Conservation (phyloP, 2,329 filamentous ascomycete genomes). For the Neospermospora avenae region DNA sequence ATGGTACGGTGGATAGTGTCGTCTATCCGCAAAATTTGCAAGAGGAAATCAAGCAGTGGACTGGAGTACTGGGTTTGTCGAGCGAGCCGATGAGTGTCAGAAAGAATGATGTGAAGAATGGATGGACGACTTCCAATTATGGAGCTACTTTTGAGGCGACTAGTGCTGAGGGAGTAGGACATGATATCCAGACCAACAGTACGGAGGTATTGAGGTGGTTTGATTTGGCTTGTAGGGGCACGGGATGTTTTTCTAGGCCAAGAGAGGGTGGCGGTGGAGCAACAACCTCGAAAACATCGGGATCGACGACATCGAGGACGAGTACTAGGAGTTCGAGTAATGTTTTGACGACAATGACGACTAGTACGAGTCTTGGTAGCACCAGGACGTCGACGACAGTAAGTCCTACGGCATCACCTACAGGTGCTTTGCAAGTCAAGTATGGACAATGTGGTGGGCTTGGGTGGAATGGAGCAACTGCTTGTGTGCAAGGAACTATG, state of each 20-base stretch:
- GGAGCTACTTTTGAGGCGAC: slow-evolving; percentile 12
- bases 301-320: background rate
- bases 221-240: slow-evolving; percentile 3
- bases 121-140: slow-evolving; percentile 31
- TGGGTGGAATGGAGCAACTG: slow-evolving; percentile 12
- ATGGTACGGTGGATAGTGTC: slow-evolving; percentile 38
- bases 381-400: background rate
- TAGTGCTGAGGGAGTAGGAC: slow-evolving; percentile 1
- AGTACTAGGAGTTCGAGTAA: background rate
- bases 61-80: slow-evolving; percentile 43
- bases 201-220: slow-evolving; percentile 6
- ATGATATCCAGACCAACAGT: slow-evolving; percentile 9
- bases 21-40: slow-evolving; percentile 40
- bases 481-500: slow-evolving; percentile 12
- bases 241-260: slow-evolving; percentile 6
- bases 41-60: slow-evolving; percentile 46
- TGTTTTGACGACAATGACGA: background rate
- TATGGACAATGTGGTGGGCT: slow-evolving; percentile 16
- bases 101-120: slow-evolving; percentile 27
- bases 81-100: slow-evolving; percentile 22
- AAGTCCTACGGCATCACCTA: background rate
- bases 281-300: background rate
- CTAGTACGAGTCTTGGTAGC: background rate
- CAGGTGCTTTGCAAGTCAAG: background rate
- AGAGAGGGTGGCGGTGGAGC: background rate